phyloP scores from a whole-genome alignment of 805 yeast genomes.

The Zygosaccharomyces rouxii region DNA sequence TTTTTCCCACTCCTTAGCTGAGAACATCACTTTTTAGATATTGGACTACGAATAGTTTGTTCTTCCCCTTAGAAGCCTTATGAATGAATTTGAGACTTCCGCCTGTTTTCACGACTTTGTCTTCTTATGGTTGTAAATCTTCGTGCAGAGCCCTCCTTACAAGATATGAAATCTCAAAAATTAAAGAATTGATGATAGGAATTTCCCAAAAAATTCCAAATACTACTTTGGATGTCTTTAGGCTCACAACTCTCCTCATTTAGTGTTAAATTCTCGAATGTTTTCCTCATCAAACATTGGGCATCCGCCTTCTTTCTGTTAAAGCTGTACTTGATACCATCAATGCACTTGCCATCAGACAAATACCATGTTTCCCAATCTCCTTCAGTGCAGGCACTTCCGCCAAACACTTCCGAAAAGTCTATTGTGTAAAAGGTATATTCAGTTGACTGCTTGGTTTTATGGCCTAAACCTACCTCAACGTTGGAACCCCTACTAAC shows the following conservation, averaged over 20 bases:
- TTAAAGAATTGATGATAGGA: no score
- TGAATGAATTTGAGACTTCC: no score
- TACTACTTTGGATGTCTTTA: no score
- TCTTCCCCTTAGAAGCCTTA: no score
- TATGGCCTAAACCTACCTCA: constrained; percentile 49
- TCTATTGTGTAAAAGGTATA: constrained; percentile 40
- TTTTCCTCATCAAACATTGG: constrained; percentile 45
- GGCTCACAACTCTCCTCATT: constrained; percentile 49
- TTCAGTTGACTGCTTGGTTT: constrained; percentile 29
- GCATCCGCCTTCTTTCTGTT: constrained; percentile 59
- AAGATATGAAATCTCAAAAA: no score
- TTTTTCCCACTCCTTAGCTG: no score
- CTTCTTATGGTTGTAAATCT: no score
- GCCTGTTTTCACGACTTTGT: no score
- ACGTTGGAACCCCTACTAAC: constrained; percentile 66
- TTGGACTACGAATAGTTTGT: no score
- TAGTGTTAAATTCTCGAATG: constrained; percentile 38
- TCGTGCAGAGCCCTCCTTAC: no score
- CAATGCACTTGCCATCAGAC: constrained; percentile 46
- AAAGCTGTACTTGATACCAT: constrained; percentile 63
- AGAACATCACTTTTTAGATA: no score
- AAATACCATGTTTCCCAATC: constrained; percentile 62
- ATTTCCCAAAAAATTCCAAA: no score
- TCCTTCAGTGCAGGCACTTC: constrained; percentile 38
- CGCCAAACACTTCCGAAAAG: constrained; percentile 49